Base-by-base conservation (phyloP, 306 rosid species). In the Vachellia collinsii region DNA sequence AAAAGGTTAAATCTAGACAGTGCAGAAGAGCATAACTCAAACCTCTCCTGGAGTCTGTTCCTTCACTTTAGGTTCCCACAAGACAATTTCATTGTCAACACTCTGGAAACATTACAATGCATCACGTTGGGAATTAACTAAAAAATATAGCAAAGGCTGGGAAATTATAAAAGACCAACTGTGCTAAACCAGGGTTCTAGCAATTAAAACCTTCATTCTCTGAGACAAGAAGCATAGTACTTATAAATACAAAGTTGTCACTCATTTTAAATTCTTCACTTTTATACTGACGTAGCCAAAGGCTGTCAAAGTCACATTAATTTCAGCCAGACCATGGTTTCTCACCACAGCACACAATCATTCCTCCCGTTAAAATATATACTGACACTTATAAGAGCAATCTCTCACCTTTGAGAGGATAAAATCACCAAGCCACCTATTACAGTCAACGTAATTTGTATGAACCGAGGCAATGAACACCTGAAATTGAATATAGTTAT, bases 41-140 rank as follows among this genome's bases (percentile, higher is more conserved):
- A 93, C 99, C 98, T 92, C 97, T 63, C 99, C 98, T n/a, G 97
- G 94, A 75, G 91, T 85, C 74, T 95, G 98, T 59, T 95, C 98
- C 93, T 95, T 95, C 87, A 90, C 87, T 90, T 87, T 92, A 42
- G 98, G 96, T 76, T 93, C 99, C 99, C 99, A 95, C 88, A 95
- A 85, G 78, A 93, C 88, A 69, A 93, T 91, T 89, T 95, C 99
- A 41, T 88, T 88, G 89, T 95, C 99, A 86, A 93, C 98, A 82
- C 99, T 95, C 98, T 93, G 87, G 51, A 83, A 85, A 68, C n/a
- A 51, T 46, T 53, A 80, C 69, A 76, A 74, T 54, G 22, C 48
- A 71, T 79, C 68, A 75, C 34, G 68, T 36, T 46, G 70, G 81
- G 77, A 74, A 81, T 76, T 64, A 72, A 11, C 25, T 39, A 39